phyloP scores from a whole-genome alignment of 1,284 basidiomycete genomes.

The Cutaneotrichosporon cyanovorans region DNA sequence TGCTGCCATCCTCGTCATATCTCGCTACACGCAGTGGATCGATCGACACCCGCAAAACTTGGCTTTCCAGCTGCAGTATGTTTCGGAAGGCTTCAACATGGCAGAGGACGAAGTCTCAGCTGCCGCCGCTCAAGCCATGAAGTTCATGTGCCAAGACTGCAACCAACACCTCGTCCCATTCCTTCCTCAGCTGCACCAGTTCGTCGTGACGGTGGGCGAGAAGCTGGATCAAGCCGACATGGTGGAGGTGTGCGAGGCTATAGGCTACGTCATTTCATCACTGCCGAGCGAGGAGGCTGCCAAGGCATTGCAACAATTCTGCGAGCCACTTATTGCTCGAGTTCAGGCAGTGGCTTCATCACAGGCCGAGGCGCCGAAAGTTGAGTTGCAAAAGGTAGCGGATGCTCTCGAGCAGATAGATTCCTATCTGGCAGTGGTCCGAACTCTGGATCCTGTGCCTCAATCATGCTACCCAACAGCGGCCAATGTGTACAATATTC shows the following conservation, averaged over 20 bases:
- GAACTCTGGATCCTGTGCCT: constrained; percentile 72
- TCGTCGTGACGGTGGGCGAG: constrained; percentile 66
- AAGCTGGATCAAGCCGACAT: constrained; percentile 81
- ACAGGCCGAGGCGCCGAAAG: constrained; percentile 51
- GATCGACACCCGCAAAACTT: constrained; percentile 84
- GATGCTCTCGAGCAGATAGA: constrained; percentile 85
- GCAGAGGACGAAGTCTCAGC: constrained; percentile 74
- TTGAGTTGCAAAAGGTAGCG: constrained; percentile 57
- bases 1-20: constrained; percentile 88
- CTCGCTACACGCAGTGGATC: constrained; percentile 96
- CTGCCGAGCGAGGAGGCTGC: constrained; percentile 80
- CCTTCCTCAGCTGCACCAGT: constrained; percentile 82
- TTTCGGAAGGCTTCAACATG: constrained; percentile 84
- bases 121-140: constrained; percentile 92
- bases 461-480: constrained; percentile 69
- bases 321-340: constrained; percentile 52
- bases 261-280: constrained; percentile 86
- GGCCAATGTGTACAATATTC: constrained; percentile 70
- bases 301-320: constrained; percentile 73
- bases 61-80: constrained; percentile 76
- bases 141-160: constrained; percentile 96
- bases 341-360: constrained; percentile 42
- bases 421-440: constrained; percentile 71
- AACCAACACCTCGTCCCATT: constrained; percentile 87
- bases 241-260: constrained; percentile 87